Conservation (phyloP, 2,329 filamentous ascomycete species). For the Chaetomium globosum region DNA sequence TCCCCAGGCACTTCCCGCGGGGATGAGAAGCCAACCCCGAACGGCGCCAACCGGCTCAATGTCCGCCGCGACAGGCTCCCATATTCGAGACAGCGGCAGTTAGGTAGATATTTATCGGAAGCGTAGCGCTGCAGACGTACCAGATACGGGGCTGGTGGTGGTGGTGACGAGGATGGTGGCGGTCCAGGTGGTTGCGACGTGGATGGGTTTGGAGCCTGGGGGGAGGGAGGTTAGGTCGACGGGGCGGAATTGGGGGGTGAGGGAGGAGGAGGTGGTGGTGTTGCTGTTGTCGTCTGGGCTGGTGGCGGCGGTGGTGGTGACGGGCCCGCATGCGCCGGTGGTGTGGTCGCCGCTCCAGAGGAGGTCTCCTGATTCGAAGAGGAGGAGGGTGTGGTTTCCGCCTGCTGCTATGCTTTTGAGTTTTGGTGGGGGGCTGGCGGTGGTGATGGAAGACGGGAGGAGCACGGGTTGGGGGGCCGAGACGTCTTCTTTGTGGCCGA, state of each 20-base stretch:
- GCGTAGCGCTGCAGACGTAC: too few species aligned
- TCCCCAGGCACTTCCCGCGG: too few species aligned
- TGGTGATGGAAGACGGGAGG: conserved; percentile 51
- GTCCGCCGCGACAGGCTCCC: too few species aligned
- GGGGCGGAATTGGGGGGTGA: conserved; percentile 45
- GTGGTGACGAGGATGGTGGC: conserved; percentile 62
- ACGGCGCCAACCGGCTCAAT: too few species aligned
- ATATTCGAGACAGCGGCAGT: too few species aligned
- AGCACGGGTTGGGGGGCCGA: conserved; percentile 64
- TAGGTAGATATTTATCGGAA: too few species aligned
- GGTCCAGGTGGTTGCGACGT: conserved; percentile 77
- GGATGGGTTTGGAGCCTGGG: conserved; percentile 38
- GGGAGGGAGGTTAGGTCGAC: conserved; percentile 39
- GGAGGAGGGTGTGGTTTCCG: conserved; percentile 83
- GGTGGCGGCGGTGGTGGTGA: conserved; percentile 24
- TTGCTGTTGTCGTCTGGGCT: conserved; percentile 5
- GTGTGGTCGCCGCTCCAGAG: conserved; percentile 66
- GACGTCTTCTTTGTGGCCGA: conserved; percentile 71
- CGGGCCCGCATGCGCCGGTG: conserved; percentile 57
- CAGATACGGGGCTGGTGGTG: too few species aligned
- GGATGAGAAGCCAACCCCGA: too few species aligned
- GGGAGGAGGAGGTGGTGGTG: background rate
- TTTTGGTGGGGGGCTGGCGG: conserved; percentile 1
- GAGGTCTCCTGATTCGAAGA: conserved; percentile 61
- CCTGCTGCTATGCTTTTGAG: conserved; percentile 59